phyloP scores from a whole-genome alignment of 1,284 basidiomycete species.

The Ceratobasidium sp. region DNA sequence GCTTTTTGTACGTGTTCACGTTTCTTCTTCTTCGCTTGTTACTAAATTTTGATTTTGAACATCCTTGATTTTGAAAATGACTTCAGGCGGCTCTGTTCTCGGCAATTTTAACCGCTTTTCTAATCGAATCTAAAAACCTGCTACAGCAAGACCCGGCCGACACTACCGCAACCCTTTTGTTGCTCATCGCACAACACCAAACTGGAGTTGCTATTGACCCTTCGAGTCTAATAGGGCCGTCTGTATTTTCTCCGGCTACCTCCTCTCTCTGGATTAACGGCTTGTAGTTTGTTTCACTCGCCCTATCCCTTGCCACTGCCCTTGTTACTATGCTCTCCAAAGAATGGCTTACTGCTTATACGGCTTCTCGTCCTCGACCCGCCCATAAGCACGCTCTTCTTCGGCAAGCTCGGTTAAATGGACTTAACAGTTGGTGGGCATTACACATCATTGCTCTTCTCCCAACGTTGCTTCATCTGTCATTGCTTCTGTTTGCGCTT shows the following conservation, averaged over 20 bases:
- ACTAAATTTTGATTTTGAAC: too few relatives aligned
- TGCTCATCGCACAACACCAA: constrained; percentile 39
- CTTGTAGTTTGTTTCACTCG: constrained; percentile 42
- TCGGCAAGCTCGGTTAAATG: constrained; percentile 26
- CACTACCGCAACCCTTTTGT: constrained; percentile 22
- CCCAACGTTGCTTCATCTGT: constrained; percentile 42
- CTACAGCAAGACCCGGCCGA: constrained; percentile 31
- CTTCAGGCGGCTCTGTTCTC: constrained; percentile 42
- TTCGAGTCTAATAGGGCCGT: not conserved
- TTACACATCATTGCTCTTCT: constrained; percentile 36
- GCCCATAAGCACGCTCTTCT: constrained; percentile 29
- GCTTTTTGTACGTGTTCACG: constrained; percentile 23
- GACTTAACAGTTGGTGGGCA: constrained; percentile 40
- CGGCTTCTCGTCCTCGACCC: constrained; percentile 28
- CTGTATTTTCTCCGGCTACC: constrained; percentile 5
- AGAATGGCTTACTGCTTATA: constrained; percentile 45
- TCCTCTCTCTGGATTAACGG: constrained; percentile 41
- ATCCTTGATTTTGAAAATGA: not conserved
- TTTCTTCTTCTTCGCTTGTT: not conserved
- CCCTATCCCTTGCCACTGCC: constrained; percentile 28
- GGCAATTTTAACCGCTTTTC: constrained; percentile 40
- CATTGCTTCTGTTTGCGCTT: constrained; percentile 33
- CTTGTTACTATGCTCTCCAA: constrained; percentile 43
- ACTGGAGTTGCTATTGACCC: not conserved
- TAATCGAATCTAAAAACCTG: constrained; percentile 34